Conservation (phyloP, 495 filamentous ascomycete genomes). For the Glarea lozoyensis region DNA sequence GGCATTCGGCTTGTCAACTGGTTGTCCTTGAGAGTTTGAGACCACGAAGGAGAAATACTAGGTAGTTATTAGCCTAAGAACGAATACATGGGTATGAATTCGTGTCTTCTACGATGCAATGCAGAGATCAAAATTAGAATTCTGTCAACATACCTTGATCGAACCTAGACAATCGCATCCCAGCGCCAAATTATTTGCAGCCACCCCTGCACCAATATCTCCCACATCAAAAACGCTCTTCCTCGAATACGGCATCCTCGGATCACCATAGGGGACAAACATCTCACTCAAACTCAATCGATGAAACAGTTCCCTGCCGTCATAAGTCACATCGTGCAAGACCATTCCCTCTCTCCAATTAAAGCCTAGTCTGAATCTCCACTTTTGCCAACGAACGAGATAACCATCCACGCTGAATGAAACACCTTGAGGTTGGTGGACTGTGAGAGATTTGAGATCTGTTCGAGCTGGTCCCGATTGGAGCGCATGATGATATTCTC, state of each 20-base stretch:
- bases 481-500: constrained; percentile 17
- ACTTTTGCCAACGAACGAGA: constrained; percentile 61
- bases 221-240: constrained; percentile 76
- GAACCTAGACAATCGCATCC: constrained; percentile 66
- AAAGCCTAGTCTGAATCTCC: constrained; percentile 63
- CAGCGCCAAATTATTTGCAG: constrained; percentile 68
- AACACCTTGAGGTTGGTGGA: constrained; percentile 42
- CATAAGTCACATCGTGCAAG: constrained; percentile 53
- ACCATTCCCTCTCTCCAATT: constrained; percentile 67
- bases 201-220: constrained; percentile 64
- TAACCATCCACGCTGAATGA: constrained; percentile 37
- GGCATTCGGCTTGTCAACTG: constrained; percentile 59
- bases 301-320: constrained; percentile 67
- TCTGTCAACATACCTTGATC: constrained; percentile 40
- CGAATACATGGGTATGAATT: too few species aligned
- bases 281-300: constrained; percentile 66
- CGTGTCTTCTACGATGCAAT: too few species aligned
- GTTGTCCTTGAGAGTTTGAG: constrained; percentile 31
- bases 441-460: constrained; percentile 31
- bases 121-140: background rate
- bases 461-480: constrained; percentile 2
- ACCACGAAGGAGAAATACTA: constrained; percentile 38
- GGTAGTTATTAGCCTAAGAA: background rate
- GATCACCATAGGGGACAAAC: constrained; percentile 71
- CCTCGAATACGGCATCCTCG: constrained; percentile 60